Base-by-base conservation (phyloP, 1,139 yeast species). In the Geotrichum candidum region DNA sequence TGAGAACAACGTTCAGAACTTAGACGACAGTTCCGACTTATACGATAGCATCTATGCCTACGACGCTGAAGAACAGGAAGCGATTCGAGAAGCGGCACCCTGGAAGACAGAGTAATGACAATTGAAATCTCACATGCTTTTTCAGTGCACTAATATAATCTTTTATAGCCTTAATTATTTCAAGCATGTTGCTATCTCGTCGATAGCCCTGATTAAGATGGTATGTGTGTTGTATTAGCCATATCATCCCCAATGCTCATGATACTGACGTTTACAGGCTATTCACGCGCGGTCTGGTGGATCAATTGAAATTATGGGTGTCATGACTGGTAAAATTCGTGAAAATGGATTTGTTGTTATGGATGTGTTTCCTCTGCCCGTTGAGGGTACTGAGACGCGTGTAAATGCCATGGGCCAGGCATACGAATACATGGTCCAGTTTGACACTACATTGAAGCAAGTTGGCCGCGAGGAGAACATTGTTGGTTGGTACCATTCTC, bases 361-460 rank as follows among this genome's bases (percentile, higher is more conserved):
- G 80, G 97, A 92, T 72, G 87, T 86, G 4, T 94, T 88, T 72
- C 86, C 92, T 5, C 76, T 94, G 55, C 98, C 98, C 0, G 97
- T 92, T 1, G 96, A 90, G 74, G 98, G 98, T 1, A 91, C 98
- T 0, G 98, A 94, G 72, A 90, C 97, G 0, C 76, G 98, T 61
- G 99, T 94, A 41, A 94, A 94, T 74, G 98, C 98, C 0, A 91
- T 89, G 71, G 86, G 87, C 27, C 97, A 92, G 70, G 96, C 96
- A 0, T 92, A 91, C 72, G 98, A 92, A 73, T 94, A 87, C 73
- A 92, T 94, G 96, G 96, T 92, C 1, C 86, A 85, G 66, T 91
- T 88, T 73, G 77, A 88, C 59, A 86, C 86, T 63, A 80, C 83
- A 50, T 79, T 85, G 70, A 83, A 86, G 64, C 78, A 77, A 55